Evolutionary conservation across 2,329 filamentous ascomycete species (phyloP).

Genomic region (Fusarium sacchari): DNA sequence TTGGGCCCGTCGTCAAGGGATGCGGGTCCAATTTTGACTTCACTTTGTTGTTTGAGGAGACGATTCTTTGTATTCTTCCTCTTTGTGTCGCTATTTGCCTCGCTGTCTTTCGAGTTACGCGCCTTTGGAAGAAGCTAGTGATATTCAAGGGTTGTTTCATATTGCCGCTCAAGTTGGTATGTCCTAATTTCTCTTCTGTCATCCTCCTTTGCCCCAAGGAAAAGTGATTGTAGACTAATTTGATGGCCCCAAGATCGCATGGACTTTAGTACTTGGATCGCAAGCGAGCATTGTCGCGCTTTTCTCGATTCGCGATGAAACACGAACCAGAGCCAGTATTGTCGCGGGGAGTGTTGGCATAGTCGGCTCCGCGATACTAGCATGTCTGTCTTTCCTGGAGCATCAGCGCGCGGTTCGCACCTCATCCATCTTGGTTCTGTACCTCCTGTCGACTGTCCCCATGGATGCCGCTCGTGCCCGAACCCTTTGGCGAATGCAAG

Average conservation of each 20-base stretch:
- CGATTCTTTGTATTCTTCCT: background rate
- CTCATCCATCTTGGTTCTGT: background rate
- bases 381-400: background rate
- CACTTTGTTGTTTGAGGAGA: background rate
- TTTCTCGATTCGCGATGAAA: background rate
- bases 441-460: background rate
- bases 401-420: background rate
- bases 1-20: background rate
- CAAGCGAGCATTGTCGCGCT: background rate
- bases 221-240: background rate
- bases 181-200: background rate
- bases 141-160: background rate
- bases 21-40: constrained; percentile 2
- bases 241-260: background rate
- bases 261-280: background rate
- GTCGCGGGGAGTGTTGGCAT: background rate
- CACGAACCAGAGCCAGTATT: background rate
- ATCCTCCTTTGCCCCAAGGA: accelerated
- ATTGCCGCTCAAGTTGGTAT: background rate
- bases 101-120: background rate
- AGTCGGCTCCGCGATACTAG: background rate
- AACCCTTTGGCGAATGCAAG: background rate
- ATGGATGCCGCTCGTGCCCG: background rate
- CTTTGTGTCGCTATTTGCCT: background rate
- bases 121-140: background rate